Conservation (phyloP, 495 filamentous ascomycete species). For the Hyaloscypha bicolor region DNA sequence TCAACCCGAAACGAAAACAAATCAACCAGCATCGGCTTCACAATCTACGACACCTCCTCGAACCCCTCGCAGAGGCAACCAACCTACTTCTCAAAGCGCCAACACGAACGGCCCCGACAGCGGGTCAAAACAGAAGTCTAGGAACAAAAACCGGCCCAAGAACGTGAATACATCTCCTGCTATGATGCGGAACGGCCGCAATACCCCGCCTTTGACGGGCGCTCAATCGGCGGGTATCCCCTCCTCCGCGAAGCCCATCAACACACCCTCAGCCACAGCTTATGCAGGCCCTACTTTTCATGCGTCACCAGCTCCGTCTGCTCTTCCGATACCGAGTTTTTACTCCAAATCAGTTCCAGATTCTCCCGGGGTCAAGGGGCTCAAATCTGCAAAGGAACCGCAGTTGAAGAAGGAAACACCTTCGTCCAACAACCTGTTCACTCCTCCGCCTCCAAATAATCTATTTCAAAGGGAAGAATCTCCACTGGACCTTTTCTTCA, state of each 20-base stretch:
- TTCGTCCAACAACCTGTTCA: slow-evolving; percentile 39
- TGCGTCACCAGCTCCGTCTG: slow-evolving; percentile 87
- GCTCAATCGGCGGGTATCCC: slow-evolving; percentile 34
- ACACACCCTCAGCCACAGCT: slow-evolving; percentile 56
- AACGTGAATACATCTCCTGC: slow-evolving; percentile 40
- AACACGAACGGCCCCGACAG: slow-evolving; percentile 4
- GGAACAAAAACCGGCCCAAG: slow-evolving; percentile 40
- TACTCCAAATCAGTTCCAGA: slow-evolving; percentile 80
- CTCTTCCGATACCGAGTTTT: slow-evolving; percentile 92
- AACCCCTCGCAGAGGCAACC: slow-evolving; percentile 30
- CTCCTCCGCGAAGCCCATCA: slow-evolving; percentile 29
- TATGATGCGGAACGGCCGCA: slow-evolving; percentile 38
- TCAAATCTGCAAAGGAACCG: slow-evolving; percentile 35
- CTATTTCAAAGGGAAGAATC: slow-evolving; percentile 59
- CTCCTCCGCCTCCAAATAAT: slow-evolving; percentile 32
- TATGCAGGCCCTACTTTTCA: slow-evolving; percentile 97
- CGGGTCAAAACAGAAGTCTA: slow-evolving; percentile 38
- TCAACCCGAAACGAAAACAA: slow-evolving; percentile 25
- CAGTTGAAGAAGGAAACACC: slow-evolving; percentile 40
- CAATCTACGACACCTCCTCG: slow-evolving; percentile 31
- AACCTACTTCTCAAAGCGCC: slow-evolving; percentile 9
- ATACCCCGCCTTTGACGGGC: slow-evolving; percentile 42
- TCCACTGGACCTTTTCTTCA: slow-evolving; percentile 86
- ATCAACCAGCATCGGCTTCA: slow-evolving; percentile 17
- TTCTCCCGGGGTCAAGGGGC: slow-evolving; percentile 44